Evolutionary conservation across 2,329 filamentous ascomycete species (phyloP), one percentile per base, ranked within the genome.

Genomic region (Fusarium robinianum): DNA sequence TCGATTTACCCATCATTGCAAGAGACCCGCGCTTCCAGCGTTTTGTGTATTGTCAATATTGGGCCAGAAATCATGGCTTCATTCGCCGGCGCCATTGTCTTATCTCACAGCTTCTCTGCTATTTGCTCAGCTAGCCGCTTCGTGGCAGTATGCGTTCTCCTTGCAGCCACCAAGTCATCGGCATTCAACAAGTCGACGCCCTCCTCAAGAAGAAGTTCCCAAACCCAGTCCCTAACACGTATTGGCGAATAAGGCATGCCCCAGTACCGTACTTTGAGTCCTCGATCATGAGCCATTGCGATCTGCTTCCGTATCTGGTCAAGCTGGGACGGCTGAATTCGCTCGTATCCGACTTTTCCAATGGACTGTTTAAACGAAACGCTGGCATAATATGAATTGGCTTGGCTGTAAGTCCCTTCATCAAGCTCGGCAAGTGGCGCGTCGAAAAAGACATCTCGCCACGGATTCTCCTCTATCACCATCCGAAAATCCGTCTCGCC

Each of bases 331-430:
- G 60, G 47, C 19, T 69, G 74, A 2, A 87, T 62, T 3, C 66
- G 67, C 4, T 63, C 63, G 19, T 62, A 61, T 73, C 75, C 59
- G 63, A 72, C 70, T 64, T 74, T 31, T 3, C 82, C 85, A 10
- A 88, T 71, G 1, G 75, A 63, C 4, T 64, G 59, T 12, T 64
- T 67, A 59, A 88, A 84, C 11, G 78, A 75, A 3, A 76, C 74
- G 33, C 79, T 84, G 12, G 84, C 81, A 63, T 87, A 88, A 66
- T 81, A 84, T 4, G 81, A 85, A 63, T 86, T 88, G 12, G 68
- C 67, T 2, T 58, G 44, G 57, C 74, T 72, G 66, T 77, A 85
- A 0, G 25, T 24, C 8, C 56, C 58, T 7, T 51, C 46, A 2
- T 62, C 48, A 4, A 75, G 60, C 60, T 67, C 59, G 41, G 72